These are phyloP conservation scores for Leishmania mexicana DNA, from an alignment of 208 protist species.

Conservation along the genomic window DNA sequence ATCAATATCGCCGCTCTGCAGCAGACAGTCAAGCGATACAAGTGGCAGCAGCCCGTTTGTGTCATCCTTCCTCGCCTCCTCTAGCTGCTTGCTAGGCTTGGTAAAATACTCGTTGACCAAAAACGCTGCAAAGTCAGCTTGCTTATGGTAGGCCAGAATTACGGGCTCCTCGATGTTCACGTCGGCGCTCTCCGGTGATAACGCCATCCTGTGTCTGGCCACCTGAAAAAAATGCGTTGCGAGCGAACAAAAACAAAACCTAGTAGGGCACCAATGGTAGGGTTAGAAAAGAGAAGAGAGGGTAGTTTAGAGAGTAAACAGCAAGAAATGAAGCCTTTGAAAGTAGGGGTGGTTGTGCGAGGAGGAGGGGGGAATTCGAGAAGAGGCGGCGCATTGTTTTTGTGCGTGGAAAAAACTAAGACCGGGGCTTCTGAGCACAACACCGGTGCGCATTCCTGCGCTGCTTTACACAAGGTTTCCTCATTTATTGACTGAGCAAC, in stretches of 20 bases:
- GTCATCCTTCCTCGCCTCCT: not conserved
- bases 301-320: not conserved
- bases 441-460: not conserved
- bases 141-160: not conserved
- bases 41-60: slow-evolving; percentile 12
- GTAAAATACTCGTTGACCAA: slow-evolving; percentile 30
- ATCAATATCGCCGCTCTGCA: not conserved
- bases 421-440: not conserved
- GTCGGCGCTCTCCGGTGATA: not conserved
- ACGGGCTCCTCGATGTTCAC: not conserved
- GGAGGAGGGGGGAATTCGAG: not conserved
- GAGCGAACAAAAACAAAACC: not conserved
- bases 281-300: not conserved
- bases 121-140: slow-evolving; percentile 27
- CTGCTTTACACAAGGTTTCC: not conserved
- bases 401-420: not conserved
- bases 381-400: not conserved
- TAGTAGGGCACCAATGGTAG: not conserved
- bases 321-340: not conserved
- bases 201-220: not conserved
- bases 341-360: not conserved
- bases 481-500: not conserved
- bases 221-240: not conserved
- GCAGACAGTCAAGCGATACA: slow-evolving; percentile 5
- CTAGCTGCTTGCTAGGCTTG: slow-evolving; percentile 10